Percentiles rank a stretch among this genome's conserved stretches.
phyloP scores from a whole-genome alignment of 2,329 filamentous ascomycete genomes.

The Trichoderma breve region DNA sequence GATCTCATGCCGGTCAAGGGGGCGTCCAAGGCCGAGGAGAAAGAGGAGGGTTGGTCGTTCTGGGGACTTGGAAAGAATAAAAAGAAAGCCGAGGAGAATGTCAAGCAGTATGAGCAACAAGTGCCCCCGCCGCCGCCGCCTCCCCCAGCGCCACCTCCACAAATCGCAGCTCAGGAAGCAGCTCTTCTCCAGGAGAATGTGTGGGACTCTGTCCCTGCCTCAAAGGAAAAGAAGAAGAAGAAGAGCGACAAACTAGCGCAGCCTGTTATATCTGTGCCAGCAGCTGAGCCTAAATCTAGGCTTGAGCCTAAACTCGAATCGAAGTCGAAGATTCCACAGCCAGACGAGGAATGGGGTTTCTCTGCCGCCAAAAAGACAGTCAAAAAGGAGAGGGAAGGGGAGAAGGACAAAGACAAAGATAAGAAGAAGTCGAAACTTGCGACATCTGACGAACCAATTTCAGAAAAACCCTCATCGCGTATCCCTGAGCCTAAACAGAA shows the following conservation, averaged over 20 bases:
- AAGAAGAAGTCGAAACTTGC: slow-evolving; percentile 12
- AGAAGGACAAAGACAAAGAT: slow-evolving; percentile 28
- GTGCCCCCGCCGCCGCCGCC: slow-evolving; percentile 1
- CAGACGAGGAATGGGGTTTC: slow-evolving; percentile 28
- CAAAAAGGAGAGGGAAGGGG: slow-evolving; percentile 33
- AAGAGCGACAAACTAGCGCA: slow-evolving; percentile 27
- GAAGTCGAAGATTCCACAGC: slow-evolving; percentile 24
- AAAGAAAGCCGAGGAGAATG: slow-evolving; percentile 22
- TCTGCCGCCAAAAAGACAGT: slow-evolving; percentile 24
- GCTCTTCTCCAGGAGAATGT: slow-evolving; percentile 12
- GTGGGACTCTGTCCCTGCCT: not conserved
- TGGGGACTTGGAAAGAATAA: slow-evolving; percentile 32
- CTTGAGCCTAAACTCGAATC: slow-evolving; percentile 27
- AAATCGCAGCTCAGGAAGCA: not conserved
- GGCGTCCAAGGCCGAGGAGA: slow-evolving; percentile 22
- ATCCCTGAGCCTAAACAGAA: not conserved
- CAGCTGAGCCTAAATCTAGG: slow-evolving; percentile 25
- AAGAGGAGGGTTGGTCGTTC: slow-evolving; percentile 34
- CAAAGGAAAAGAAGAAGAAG: slow-evolving; percentile 31
- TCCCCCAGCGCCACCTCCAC: slow-evolving; percentile 1
- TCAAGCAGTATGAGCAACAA: not conserved
- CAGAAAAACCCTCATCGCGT: not conserved
- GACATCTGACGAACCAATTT: not conserved
- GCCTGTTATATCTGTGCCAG: slow-evolving; percentile 28
- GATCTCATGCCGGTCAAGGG: slow-evolving; percentile 30